These are phyloP conservation scores for Trichoderma parareesei DNA, from an alignment of 495 filamentous ascomycete species.

Conservation along the genomic window DNA sequence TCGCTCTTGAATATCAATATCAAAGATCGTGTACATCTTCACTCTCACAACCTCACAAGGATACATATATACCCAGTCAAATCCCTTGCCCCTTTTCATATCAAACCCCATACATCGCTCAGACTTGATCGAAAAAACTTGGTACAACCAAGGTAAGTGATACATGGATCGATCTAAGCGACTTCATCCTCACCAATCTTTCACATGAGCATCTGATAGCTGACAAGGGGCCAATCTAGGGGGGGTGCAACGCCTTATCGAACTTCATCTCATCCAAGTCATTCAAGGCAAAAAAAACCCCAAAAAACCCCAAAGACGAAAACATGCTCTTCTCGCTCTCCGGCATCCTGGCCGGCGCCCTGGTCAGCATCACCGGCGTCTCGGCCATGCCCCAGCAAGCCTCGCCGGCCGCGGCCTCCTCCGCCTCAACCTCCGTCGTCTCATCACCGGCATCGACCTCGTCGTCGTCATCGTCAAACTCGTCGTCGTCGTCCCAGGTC, in stretches of 20 bases:
- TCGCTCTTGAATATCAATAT: background rate
- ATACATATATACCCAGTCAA: background rate
- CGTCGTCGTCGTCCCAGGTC: slow-evolving; percentile 20
- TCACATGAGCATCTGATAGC: background rate
- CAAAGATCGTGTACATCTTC: background rate
- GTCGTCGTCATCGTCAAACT: slow-evolving; percentile 14
- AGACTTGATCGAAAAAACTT: background rate
- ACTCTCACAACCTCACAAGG: background rate
- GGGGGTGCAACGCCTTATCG: too few species aligned
- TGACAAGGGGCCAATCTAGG: background rate
- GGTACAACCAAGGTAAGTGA: background rate
- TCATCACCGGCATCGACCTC: background rate
- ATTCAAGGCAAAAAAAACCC: background rate
- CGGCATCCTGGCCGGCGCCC: background rate
- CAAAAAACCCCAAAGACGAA: background rate
- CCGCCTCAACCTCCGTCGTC: slow-evolving; percentile 13
- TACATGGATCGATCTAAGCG: background rate
- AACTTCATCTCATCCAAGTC: too few species aligned
- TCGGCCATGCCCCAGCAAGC: background rate
- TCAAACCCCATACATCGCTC: background rate
- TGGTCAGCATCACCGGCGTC: background rate
- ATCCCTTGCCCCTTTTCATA: background rate
- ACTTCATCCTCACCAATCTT: background rate
- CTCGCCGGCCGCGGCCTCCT: slow-evolving; percentile 12
- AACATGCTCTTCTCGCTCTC: background rate